Evolutionary conservation across 306 rosid genomes (phyloP).

Genomic region (Quercus suber): DNA sequence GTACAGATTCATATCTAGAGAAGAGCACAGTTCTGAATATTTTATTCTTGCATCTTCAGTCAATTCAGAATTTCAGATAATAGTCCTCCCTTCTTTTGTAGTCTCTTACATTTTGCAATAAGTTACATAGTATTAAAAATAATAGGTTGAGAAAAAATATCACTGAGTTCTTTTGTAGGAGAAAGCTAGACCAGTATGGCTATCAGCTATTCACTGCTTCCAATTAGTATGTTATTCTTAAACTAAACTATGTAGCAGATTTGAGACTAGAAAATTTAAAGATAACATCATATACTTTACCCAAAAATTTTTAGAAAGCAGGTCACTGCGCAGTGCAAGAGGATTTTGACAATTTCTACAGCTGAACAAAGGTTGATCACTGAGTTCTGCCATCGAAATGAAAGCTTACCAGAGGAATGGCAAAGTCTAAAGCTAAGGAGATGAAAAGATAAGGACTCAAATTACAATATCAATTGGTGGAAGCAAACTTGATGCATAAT

Average conservation of each 20-base stretch:
- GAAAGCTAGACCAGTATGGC: not conserved
- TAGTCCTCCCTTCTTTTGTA: too few species aligned
- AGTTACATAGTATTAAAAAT: not conserved
- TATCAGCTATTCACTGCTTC: not conserved
- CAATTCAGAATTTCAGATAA: too few species aligned
- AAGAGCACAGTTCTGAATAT: not conserved
- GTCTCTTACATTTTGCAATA: too few species aligned
- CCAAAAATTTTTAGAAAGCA: slow-evolving; percentile 30
- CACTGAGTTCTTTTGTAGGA: not conserved
- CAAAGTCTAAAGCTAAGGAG: too few species aligned
- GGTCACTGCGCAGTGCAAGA: slow-evolving; percentile 27
- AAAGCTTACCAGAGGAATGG: not conserved
- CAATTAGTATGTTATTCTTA: not conserved
- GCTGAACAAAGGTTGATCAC: slow-evolving; percentile 21
- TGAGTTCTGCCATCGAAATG: slow-evolving; percentile 16
- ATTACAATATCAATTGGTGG: too few species aligned
- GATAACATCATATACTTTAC: slow-evolving; percentile 1
- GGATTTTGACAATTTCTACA: slow-evolving; percentile 34
- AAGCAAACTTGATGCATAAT: not conserved
- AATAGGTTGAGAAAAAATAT: too few species aligned
- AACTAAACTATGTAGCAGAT: not conserved
- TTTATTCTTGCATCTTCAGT: too few species aligned
- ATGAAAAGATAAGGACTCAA: too few species aligned
- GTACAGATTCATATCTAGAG: not conserved
- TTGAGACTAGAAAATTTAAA: not conserved